Conservation (phyloP, 2,329 filamentous ascomycete species). For the Colletotrichum sp. region DNA sequence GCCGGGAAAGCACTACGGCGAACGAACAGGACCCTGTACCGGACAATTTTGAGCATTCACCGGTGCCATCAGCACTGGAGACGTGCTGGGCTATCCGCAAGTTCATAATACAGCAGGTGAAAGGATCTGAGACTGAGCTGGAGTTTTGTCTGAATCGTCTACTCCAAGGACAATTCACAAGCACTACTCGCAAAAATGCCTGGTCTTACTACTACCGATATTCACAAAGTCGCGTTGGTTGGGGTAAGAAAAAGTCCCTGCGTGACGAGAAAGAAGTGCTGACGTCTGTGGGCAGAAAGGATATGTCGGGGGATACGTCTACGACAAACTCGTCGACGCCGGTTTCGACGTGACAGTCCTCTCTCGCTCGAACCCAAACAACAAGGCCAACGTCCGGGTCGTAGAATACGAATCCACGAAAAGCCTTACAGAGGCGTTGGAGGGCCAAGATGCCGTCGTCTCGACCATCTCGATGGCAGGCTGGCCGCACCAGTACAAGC, state of each 20-base stretch:
- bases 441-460: constrained; percentile 62
- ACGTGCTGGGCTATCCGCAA: accelerated
- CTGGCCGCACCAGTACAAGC: constrained; percentile 49
- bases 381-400: constrained; percentile 31
- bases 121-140: accelerated
- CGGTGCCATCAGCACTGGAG: not conserved
- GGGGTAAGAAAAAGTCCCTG: not conserved
- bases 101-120: not conserved
- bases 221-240: not conserved
- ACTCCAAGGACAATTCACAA: not conserved
- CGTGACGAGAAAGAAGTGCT: not conserved
- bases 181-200: not conserved
- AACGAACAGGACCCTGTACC: not conserved
- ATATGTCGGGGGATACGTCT: not conserved
- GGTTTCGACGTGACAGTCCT: constrained; percentile 40
- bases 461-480: constrained; percentile 44
- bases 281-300: not conserved
- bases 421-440: constrained; percentile 55
- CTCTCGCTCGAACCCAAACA: constrained; percentile 42
- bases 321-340: not conserved
- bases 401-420: constrained; percentile 41
- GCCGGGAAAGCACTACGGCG: not conserved
- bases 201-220: not conserved
- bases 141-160: not conserved
- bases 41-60: not conserved